Conservation (phyloP, 805 yeast genomes). For the Wickerhamiella sergipiensis region DNA sequence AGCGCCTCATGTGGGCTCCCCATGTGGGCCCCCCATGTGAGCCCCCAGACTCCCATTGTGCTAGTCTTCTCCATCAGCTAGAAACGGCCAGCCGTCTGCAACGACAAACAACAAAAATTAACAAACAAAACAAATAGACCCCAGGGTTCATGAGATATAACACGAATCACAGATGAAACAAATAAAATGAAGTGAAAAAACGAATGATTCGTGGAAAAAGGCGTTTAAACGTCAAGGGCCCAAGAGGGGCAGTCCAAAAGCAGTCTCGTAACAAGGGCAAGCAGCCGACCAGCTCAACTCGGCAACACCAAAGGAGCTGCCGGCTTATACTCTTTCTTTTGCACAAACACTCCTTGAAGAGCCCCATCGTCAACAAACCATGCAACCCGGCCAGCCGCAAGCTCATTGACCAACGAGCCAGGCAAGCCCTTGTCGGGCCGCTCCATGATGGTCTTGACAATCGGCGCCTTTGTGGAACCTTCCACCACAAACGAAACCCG, state of each 20-base stretch:
- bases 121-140: neutral
- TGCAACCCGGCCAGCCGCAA: conserved; percentile 90
- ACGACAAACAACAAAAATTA: neutral
- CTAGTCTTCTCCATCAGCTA: neutral
- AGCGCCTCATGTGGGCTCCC: neutral
- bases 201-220: neutral
- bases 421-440: conserved; percentile 95
- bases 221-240: neutral
- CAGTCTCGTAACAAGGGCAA: no score
- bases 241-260: no score
- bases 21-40: no score
- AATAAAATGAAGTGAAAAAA: neutral
- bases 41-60: no score
- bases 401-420: conserved; percentile 82
- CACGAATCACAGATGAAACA: neutral
- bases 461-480: conserved; percentile 90
- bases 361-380: conserved; percentile 98
- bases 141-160: neutral
- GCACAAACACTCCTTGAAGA: conserved; percentile 59
- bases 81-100: neutral
- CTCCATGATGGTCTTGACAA: conserved; percentile 83
- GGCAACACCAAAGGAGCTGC: conserved; percentile 20
- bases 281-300: neutral
- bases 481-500: conserved; percentile 91
- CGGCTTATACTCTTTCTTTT: conserved; percentile 58